phyloP scores from a whole-genome alignment of 441 rosid species.

The Geranium incanum region DNA sequence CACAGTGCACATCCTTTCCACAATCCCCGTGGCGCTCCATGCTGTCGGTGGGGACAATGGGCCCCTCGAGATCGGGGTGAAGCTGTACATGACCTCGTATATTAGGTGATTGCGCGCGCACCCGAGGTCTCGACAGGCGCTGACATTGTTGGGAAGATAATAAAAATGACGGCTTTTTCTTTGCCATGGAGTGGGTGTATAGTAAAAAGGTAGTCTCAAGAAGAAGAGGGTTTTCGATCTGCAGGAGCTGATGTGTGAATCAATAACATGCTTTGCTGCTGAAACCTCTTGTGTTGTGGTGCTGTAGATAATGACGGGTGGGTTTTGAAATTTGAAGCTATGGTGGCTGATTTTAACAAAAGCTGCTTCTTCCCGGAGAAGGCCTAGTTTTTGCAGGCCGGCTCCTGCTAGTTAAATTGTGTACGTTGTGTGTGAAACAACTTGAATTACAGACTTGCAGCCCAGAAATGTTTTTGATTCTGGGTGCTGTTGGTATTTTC shows the following conservation, averaged over 20 bases:
- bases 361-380: conserved; percentile 37
- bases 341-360: conserved; percentile 39
- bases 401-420: conserved; percentile 17
- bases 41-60: conserved; percentile 80
- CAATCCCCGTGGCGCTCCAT: conserved; percentile 71
- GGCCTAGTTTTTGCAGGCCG: conserved; percentile 37
- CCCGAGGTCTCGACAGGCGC: neutral
- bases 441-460: neutral
- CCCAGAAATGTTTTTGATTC: conserved; percentile 1
- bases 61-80: conserved; percentile 62
- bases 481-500: neutral
- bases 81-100: conserved; percentile 72
- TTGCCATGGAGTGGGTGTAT: conserved; percentile 33
- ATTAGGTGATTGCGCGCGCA: conserved; percentile 23
- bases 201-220: conserved; percentile 25
- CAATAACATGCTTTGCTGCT: conserved; percentile 4
- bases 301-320: conserved; percentile 31
- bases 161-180: conserved; percentile 21
- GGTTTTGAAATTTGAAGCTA: conserved; percentile 10
- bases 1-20: conserved; percentile 53
- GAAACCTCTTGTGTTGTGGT: conserved; percentile 17
- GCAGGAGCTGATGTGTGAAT: conserved; percentile 8
- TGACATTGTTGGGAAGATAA: conserved; percentile 8
- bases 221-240: conserved; percentile 16
- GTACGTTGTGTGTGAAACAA: neutral